Evolutionary conservation across 2,329 filamentous ascomycete genomes (phyloP).

Genomic region (Zopfia rhizophila): DNA sequence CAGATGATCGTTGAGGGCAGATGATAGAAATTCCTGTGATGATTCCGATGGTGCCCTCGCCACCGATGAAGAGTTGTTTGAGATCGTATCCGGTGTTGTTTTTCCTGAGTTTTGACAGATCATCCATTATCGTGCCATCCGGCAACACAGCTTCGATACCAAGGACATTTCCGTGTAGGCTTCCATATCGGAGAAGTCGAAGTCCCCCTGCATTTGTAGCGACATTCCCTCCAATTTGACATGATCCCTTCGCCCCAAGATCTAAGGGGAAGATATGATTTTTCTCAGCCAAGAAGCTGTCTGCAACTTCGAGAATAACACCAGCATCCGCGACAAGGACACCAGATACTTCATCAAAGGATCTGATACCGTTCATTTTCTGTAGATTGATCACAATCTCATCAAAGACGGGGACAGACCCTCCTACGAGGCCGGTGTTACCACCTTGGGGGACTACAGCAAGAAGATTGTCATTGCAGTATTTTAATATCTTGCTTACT

Average conservation of each 20-base stretch:
- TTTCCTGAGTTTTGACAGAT: conserved; percentile 88
- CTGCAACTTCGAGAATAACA: conserved; percentile 87
- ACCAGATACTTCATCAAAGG: conserved; percentile 92
- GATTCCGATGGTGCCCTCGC: conserved; percentile 93
- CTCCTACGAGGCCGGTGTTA: conserved; percentile 95
- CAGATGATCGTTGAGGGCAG: conserved; percentile 86
- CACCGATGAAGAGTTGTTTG: conserved; percentile 96
- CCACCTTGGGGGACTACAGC: conserved; percentile 97
- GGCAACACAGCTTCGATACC: conserved; percentile 94
- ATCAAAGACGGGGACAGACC: conserved; percentile 96
- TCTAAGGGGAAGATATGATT: conserved; percentile 95
- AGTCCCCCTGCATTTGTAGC: conserved; percentile 95
- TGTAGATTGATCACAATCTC: conserved; percentile 94
- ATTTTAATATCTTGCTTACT: conserved; percentile 88
- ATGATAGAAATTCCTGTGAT: conserved; percentile 90
- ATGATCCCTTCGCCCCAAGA: conserved; percentile 96
- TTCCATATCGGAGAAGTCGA: conserved; percentile 89
- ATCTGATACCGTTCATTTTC: conserved; percentile 90
- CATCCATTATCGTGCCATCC: conserved; percentile 90
- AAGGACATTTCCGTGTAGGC: conserved; percentile 90
- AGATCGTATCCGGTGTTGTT: conserved; percentile 99
- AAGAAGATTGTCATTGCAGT: conserved; percentile 92
- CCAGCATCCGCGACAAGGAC: conserved; percentile 91
- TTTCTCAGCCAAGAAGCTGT: conserved; percentile 83
- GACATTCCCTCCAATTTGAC: conserved; percentile 95